Percentiles rank a stretch among this genome's conserved stretches.
These are phyloP conservation scores for Alternaria sp. DNA, from an alignment of 2,329 filamentous ascomycete genomes.

Conservation along the genomic window DNA sequence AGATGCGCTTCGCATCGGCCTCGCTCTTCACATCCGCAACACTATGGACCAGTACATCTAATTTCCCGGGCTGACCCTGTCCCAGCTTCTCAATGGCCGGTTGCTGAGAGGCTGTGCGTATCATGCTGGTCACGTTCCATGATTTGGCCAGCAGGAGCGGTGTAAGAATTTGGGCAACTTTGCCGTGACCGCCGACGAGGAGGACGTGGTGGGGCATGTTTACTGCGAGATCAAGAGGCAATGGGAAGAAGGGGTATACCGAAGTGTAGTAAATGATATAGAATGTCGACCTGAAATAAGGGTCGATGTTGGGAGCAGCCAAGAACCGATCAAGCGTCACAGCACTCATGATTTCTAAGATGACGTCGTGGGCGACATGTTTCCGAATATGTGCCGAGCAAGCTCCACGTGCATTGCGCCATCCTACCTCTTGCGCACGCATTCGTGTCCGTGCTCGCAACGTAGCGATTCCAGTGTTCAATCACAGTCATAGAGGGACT, in stretches of 20 bases:
- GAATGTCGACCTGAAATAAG: neutral
- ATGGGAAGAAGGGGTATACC: neutral
- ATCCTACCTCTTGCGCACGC: neutral
- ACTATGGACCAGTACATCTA: conserved; percentile 73
- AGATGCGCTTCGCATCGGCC: conserved; percentile 65
- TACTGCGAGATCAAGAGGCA: neutral
- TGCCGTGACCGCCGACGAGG: conserved; percentile 82
- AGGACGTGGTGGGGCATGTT: conserved; percentile 59
- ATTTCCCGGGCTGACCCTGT: conserved; percentile 64
- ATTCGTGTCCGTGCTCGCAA: neutral
- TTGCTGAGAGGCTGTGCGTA: conserved; percentile 74
- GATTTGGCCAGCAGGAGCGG: conserved; percentile 74
- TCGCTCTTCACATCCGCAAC: conserved; percentile 73
- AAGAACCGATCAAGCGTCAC: neutral
- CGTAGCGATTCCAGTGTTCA: neutral
- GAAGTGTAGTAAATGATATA: neutral
- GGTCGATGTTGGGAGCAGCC: neutral
- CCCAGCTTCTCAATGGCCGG: conserved; percentile 67
- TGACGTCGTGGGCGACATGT: conserved; percentile 14
- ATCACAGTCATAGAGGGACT: neutral
- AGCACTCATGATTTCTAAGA: conserved; percentile 10
- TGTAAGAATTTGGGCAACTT: conserved; percentile 75
- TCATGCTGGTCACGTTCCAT: conserved; percentile 79
- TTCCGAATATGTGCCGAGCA: conserved; percentile 9
- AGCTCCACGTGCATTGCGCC: neutral